These are phyloP conservation scores for Brettanomyces anomalus DNA, from an alignment of 805 yeast species.

Conservation along the genomic window DNA sequence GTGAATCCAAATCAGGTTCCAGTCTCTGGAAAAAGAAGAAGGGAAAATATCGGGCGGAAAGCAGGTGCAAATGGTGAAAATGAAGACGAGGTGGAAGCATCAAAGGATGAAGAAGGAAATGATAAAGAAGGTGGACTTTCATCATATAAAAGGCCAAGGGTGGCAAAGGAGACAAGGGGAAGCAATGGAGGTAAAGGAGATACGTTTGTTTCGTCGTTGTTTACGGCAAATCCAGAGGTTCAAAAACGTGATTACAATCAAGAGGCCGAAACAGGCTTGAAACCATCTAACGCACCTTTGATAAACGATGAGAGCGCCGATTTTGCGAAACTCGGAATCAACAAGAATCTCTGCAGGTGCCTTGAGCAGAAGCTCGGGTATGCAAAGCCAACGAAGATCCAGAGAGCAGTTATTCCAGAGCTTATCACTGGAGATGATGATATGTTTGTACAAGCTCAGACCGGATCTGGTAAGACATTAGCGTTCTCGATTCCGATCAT, in stretches of 20 bases:
- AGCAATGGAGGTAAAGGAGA: conserved; percentile 45
- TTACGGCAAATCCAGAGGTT: conserved; percentile 58
- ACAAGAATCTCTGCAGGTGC: conserved; percentile 41
- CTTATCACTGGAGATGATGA: conserved; percentile 40
- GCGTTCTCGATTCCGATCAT: conserved; percentile 81
- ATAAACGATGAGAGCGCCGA: conserved; percentile 45
- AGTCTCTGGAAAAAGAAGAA: conserved; percentile 26
- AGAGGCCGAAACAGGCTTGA: conserved; percentile 23
- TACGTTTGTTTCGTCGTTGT: conserved; percentile 78
- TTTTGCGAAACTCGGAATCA: conserved; percentile 66
- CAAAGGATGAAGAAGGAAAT: neutral
- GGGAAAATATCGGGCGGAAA: neutral
- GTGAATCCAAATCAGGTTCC: neutral
- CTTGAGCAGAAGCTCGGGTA: conserved; percentile 48
- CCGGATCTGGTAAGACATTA: conserved; percentile 96
- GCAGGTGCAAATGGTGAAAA: neutral
- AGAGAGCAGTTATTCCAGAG: conserved; percentile 68
- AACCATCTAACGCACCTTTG: conserved; percentile 84
- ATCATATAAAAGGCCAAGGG: conserved; percentile 15
- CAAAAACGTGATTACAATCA: conserved; percentile 27
- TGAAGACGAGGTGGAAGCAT: neutral
- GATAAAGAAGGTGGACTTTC: conserved; percentile 1
- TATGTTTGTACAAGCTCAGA: conserved; percentile 88
- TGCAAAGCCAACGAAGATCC: conserved; percentile 76
- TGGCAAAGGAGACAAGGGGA: conserved; percentile 39